Evolutionary conservation across 2,329 filamentous ascomycete genomes (phyloP).

Genomic region (Emergomyces africanus): DNA sequence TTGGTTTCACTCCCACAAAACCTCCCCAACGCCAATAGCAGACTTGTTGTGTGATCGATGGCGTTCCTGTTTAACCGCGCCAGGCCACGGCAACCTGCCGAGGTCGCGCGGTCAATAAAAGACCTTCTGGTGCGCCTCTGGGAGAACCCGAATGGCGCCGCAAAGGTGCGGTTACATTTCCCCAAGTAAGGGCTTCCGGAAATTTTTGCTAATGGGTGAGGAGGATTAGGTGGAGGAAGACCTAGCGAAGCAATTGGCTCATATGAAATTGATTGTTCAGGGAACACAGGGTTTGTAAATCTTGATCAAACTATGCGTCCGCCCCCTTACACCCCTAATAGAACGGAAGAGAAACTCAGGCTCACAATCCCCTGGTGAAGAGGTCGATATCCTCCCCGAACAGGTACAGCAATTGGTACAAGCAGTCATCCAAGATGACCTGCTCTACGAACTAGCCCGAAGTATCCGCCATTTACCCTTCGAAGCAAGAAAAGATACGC

Average conservation of each 20-base stretch:
- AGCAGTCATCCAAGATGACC: constrained; percentile 74
- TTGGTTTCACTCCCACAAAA: neutral
- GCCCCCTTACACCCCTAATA: neutral
- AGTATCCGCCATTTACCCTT: constrained; percentile 81
- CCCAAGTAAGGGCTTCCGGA: constrained; percentile 1
- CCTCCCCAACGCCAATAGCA: neutral
- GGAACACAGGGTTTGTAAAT: constrained; percentile 62
- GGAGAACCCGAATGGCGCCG: constrained; percentile 38
- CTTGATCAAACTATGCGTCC: constrained; percentile 1
- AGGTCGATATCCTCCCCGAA: constrained; percentile 74
- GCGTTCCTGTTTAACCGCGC: constrained; percentile 56
- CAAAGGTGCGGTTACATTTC: constrained; percentile 38
- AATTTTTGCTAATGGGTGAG: constrained; percentile 10
- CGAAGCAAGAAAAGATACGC: constrained; percentile 89
- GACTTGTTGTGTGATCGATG: constrained; percentile 34
- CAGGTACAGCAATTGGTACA: constrained; percentile 78
- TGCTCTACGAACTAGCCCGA: constrained; percentile 70
- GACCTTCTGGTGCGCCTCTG: constrained; percentile 51
- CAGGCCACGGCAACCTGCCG: constrained; percentile 47
- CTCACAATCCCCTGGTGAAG: constrained; percentile 33
- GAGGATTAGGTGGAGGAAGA: constrained; percentile 62
- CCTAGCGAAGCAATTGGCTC: constrained; percentile 66
- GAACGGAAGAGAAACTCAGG: constrained; percentile 7
- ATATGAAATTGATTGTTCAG: constrained; percentile 90
- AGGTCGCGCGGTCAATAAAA: constrained; percentile 51